These are phyloP conservation scores for Rostrohypoxylon terebratum DNA, from an alignment of 495 filamentous ascomycete genomes.

Conservation along the genomic window DNA sequence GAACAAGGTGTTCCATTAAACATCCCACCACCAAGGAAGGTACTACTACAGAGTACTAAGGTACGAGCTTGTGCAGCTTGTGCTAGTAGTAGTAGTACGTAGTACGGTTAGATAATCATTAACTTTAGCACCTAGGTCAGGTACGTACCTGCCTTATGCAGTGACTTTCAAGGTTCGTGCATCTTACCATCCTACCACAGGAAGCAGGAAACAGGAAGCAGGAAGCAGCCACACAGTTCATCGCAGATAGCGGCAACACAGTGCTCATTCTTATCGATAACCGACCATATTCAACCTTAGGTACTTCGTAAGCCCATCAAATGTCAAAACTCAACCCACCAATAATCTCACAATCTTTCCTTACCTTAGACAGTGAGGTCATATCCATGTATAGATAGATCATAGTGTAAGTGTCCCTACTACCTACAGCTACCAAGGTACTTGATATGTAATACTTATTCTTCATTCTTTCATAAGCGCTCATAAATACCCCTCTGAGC, in stretches of 20 bases:
- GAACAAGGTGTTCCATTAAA: constrained; percentile 31
- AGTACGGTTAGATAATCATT: too few relatives aligned
- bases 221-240: background rate
- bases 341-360: background rate
- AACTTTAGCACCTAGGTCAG: background rate
- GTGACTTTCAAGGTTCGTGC: background rate
- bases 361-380: background rate
- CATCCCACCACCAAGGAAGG: constrained; percentile 22
- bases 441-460: background rate
- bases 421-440: background rate
- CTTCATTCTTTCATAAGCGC: background rate
- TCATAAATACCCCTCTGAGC: background rate
- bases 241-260: background rate
- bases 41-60: too few relatives aligned
- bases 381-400: too few relatives aligned
- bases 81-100: background rate
- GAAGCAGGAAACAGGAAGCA: too few relatives aligned
- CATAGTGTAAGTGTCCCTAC: background rate
- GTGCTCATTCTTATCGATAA: constrained; percentile 15
- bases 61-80: background rate
- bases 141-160: constrained; percentile 2
- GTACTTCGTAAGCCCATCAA: too few relatives aligned
- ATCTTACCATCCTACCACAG: background rate
- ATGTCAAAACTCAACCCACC: background rate
- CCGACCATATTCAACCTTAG: background rate